A percentile compares a stretch with the other conserved stretches of the same genome.
Evolutionary conservation across 106 monocot genomes (phyloP).

Genomic region (Allium cepa): DNA sequence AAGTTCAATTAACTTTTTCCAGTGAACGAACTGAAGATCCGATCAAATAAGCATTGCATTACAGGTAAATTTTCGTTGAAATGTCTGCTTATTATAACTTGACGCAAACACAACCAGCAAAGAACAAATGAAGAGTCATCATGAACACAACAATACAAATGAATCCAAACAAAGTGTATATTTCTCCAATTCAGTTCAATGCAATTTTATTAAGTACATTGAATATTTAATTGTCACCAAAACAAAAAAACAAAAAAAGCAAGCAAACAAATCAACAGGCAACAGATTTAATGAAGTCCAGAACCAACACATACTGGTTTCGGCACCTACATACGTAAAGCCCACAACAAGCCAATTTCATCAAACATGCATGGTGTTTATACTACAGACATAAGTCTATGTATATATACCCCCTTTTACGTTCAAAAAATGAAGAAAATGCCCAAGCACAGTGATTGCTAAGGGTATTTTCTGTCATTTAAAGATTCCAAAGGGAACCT

Average conservation of each 20-base stretch:
- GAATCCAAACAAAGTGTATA: background rate
- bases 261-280: background rate
- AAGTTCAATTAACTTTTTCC: no score
- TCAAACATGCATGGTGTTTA: no score
- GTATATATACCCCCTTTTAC: background rate
- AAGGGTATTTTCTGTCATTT: slow-evolving; percentile 9
- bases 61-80: no score
- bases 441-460: background rate
- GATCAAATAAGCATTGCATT: no score
- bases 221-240: background rate
- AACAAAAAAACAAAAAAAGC: background rate
- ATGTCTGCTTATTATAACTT: no score
- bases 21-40: no score
- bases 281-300: slow-evolving; percentile 89
- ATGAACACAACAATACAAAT: background rate
- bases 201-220: no score
- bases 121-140: background rate
- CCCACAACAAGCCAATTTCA: no score
- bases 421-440: slow-evolving; percentile 7
- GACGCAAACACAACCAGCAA: no score
- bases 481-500: background rate
- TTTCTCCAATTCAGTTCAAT: background rate
- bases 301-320: background rate
- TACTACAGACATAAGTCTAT: no score
- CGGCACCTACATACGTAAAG: no score